Evolutionary conservation across 257 asterid genomes (phyloP).

Genomic region (Fraxinus cuspidata): DNA sequence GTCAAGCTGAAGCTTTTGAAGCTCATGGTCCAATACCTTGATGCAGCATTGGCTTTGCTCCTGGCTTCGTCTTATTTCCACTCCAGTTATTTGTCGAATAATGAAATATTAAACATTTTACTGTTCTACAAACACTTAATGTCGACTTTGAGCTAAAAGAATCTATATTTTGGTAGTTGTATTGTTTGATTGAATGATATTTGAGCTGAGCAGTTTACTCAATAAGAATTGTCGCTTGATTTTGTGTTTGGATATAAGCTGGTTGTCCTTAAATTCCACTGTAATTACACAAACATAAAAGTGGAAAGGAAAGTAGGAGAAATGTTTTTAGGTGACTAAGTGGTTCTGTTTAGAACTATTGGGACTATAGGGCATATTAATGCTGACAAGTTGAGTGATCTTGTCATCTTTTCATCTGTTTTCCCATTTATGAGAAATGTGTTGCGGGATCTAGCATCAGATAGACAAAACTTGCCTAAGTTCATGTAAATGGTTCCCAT

Average conservation of each 20-base stretch:
- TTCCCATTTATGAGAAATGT: background rate
- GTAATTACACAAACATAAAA: background rate
- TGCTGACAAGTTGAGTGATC: background rate
- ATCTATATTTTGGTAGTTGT: background rate
- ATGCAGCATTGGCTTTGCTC: background rate
- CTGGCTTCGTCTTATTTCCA: background rate
- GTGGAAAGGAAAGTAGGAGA: background rate
- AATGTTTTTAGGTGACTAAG: background rate
- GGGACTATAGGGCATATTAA: background rate
- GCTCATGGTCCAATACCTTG: conserved; percentile 17
- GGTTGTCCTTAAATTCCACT: background rate
- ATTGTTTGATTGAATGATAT: conserved; percentile 1
- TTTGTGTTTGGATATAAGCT: background rate
- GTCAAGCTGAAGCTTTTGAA: conserved; percentile 20
- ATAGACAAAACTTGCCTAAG: background rate
- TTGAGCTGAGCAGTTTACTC: background rate
- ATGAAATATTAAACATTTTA: conserved; percentile 6
- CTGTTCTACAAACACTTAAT: background rate
- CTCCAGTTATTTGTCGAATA: background rate
- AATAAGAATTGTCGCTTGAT: background rate
- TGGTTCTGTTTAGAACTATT: background rate
- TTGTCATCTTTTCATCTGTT: background rate
- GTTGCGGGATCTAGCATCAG: background rate
- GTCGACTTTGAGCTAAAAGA: conserved; percentile 18
- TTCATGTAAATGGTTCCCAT: background rate